Evolutionary conservation across 352 stramenopile species (phyloP).

Genomic region (Pythium dissotocum): DNA sequence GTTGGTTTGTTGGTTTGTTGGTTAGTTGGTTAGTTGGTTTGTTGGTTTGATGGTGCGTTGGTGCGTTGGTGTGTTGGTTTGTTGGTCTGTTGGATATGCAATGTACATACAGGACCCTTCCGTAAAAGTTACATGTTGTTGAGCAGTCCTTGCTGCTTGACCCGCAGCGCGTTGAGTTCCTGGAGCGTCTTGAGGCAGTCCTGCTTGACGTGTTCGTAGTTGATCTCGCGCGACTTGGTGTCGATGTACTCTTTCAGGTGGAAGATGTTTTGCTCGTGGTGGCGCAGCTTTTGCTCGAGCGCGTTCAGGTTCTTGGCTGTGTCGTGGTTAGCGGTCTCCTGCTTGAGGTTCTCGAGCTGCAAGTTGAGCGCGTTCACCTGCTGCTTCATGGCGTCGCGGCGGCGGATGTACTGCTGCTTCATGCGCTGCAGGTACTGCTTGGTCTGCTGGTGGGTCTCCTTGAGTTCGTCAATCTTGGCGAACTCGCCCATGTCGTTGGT

Average conservation of each 20-base stretch:
- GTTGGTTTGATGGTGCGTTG: too few species aligned
- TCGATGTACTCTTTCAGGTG: constrained; percentile 89
- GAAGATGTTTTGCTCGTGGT: constrained; percentile 94
- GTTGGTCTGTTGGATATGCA: too few species aligned
- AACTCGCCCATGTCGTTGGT: constrained; percentile 88
- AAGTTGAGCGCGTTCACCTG: constrained; percentile 68
- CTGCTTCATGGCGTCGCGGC: constrained; percentile 83
- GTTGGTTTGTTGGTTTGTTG: too few species aligned
- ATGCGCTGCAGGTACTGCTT: constrained; percentile 70
- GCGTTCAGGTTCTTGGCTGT: constrained; percentile 78
- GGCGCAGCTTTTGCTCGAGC: constrained; percentile 88
- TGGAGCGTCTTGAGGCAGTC: constrained; percentile 75
- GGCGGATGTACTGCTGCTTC: constrained; percentile 85
- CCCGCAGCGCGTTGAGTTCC: constrained; percentile 72
- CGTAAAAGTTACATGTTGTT: background rate
- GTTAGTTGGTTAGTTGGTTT: too few species aligned
- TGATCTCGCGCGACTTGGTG: constrained; percentile 85
- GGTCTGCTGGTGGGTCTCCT: constrained; percentile 76
- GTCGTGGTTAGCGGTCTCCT: constrained; percentile 72
- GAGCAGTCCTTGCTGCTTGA: constrained; percentile 51
- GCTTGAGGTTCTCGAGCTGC: constrained; percentile 79
- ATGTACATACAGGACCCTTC: too few species aligned
- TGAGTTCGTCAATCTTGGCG: constrained; percentile 84
- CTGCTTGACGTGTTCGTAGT: constrained; percentile 88
- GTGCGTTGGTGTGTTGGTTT: too few species aligned